These are phyloP conservation scores for Penicillium brasilianum DNA, from an alignment of 2,329 filamentous ascomycete genomes.

Conservation along the genomic window DNA sequence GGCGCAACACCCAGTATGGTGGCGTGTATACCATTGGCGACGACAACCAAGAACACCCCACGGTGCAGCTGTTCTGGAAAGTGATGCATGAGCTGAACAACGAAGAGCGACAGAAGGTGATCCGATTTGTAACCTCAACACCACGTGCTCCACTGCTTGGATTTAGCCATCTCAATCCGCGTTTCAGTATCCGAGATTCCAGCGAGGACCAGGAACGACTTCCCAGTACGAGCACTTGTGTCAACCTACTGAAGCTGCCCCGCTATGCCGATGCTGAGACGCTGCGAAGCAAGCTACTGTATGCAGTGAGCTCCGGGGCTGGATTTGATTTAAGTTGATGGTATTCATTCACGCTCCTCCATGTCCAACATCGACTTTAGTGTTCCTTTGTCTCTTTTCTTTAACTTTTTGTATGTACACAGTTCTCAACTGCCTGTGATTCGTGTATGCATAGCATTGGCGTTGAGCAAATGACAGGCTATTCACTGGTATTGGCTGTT, in stretches of 20 bases:
- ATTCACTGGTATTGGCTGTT: constrained; percentile 23
- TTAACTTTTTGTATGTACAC: constrained; percentile 13
- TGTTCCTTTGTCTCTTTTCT: constrained; percentile 4
- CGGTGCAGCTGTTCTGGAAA: constrained; percentile 86
- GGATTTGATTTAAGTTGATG: constrained; percentile 76
- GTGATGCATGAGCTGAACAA: constrained; percentile 80
- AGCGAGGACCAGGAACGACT: constrained; percentile 76
- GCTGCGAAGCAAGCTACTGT: constrained; percentile 80
- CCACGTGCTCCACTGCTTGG: constrained; percentile 87
- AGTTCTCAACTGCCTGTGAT: not conserved
- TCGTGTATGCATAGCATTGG: constrained; percentile 39
- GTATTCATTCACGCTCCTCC: constrained; percentile 4
- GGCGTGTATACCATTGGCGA: constrained; percentile 90
- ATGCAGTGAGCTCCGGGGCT: constrained; percentile 86
- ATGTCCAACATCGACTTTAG: not conserved
- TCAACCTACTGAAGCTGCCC: constrained; percentile 91
- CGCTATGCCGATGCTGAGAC: constrained; percentile 70
- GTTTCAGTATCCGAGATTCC: constrained; percentile 87
- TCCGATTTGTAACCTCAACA: constrained; percentile 95
- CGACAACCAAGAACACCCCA: constrained; percentile 83
- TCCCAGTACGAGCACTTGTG: constrained; percentile 93
- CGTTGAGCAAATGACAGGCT: constrained; percentile 27
- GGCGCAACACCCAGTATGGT: constrained; percentile 82
- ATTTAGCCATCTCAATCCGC: constrained; percentile 81
- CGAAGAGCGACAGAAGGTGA: constrained; percentile 77